phyloP scores from a whole-genome alignment of 2,329 filamentous ascomycete species.

The Pseudogymnoascus sp. region DNA sequence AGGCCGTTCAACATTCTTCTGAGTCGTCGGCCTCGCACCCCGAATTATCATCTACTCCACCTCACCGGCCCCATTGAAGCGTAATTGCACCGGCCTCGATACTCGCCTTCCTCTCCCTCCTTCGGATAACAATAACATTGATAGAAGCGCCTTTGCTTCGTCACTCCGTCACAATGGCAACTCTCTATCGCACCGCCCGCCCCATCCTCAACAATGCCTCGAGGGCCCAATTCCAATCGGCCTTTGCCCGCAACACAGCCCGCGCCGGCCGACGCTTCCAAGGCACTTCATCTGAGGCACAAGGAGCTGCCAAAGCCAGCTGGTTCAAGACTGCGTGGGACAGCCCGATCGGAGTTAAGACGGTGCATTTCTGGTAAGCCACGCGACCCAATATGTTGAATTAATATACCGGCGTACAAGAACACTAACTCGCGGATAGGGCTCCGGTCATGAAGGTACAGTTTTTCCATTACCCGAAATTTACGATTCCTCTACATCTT shows the following conservation, averaged over 20 bases:
- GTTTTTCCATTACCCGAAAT: background rate
- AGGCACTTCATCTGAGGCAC: slow-evolving; percentile 50
- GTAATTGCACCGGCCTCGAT: background rate
- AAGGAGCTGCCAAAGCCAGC: slow-evolving; percentile 36
- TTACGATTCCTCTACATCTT: background rate
- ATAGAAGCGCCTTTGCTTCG: slow-evolving; percentile 3
- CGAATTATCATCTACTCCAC: slow-evolving; percentile 7
- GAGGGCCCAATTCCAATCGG: slow-evolving; percentile 49
- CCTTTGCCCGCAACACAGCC: slow-evolving; percentile 16
- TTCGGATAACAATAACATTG: background rate
- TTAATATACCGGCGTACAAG: background rate
- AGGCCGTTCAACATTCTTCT: slow-evolving; percentile 7
- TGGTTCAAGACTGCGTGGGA: slow-evolving; percentile 76
- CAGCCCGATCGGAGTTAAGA: slow-evolving; percentile 75
- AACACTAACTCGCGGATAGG: slow-evolving; percentile 40
- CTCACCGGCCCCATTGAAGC: background rate
- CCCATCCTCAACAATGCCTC: slow-evolving; percentile 46
- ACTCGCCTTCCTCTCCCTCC: background rate
- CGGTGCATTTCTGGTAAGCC: slow-evolving; percentile 90
- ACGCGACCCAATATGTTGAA: background rate
- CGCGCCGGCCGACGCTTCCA: slow-evolving; percentile 54
- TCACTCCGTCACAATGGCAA: slow-evolving; percentile 17
- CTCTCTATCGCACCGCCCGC: slow-evolving; percentile 45
- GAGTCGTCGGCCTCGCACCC: slow-evolving; percentile 7
- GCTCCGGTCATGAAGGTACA: slow-evolving; percentile 83